Base-by-base conservation (phyloP, 176 grass and related monocot species). In the Aechmea fasciata region DNA sequence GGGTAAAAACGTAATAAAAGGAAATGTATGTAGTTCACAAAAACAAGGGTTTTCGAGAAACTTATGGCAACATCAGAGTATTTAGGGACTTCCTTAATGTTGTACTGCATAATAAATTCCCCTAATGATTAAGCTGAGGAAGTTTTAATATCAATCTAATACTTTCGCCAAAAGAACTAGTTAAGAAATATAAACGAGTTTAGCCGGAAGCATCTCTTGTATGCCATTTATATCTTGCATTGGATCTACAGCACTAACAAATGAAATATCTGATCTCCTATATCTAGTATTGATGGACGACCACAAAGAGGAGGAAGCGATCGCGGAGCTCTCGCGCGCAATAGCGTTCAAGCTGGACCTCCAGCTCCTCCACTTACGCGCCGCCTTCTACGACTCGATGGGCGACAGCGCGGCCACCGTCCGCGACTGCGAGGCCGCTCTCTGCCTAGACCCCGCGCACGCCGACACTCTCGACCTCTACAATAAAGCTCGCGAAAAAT, bases 201-300 rank as follows among this genome's bases (percentile, higher is more conserved):
- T 23, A 23, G 22, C 22, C 1, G 22, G 22, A 23, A 17, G 18
- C 14, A 57, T 19, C 2, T 0, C 53, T 18, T 13, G 4, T 17
- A 13, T n/a, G 18, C 10, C 2, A 10, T 61, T 28, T 29, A 57
- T 51, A 9, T 72, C n/a, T 54, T 28, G 3, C 13, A 13, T 9
- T 47, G 18, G 48, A 51, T 57, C 7, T 50, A 47, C 41, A 28
- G n/a, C 67, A 70, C 29, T 26, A 9, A 12, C 51, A 61, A 19
- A 14, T 68, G 54, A 65, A 17, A 11, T 66, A 12, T 8, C 14
- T 13, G 9, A 26, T 47, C 1, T 8, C 51, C 23, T 18, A 9
- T 75, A 0, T 75, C 9, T 76, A 92, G 89, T 96, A 66, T 61
- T 96, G 73, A 96, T 92, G 89, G 93, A 92, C 18, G 93, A 96